Evolutionary conservation across 768 basidiomycete genomes (phyloP), one percentile per base, ranked within the genome.

Genomic region (Saitozyma podzolica): DNA sequence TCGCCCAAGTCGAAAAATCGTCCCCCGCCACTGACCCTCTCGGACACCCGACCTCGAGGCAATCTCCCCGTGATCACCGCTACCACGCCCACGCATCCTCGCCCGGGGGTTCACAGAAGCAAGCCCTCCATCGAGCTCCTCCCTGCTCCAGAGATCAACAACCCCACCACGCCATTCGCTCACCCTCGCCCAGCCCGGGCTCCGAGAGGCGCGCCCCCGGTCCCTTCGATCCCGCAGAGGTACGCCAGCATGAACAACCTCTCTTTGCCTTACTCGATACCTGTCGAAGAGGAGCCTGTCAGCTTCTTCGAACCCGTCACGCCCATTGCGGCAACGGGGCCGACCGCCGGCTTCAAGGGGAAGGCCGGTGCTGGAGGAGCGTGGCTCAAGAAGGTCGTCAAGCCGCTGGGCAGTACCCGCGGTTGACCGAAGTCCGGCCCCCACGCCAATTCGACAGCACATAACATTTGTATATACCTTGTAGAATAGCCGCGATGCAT

Each of bases 331-430:
- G 20, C 58, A n/a, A 19, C 51, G 40, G 42, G 50, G 29, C 20
- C 14, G 16, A 47, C 45, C 29, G 29, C 29, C 29, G 47, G 37
- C 6, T 16, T 37, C 14, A 47, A 45, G 37, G 37, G 14, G 11
- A 47, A 13, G 59, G 54, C 40, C 17, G 41, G 19, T n/a, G 54
- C 19, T 29, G 42, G 59, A 13, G 57, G 56, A n/a, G 58, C 41
- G n/a, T 74, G 72, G 72, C 62, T 74, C 29, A 70, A 67, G 59
- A 65, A 62, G 50, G 69, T 74, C 7, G 69, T 68, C 13, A 64
- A 47, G 49, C 5, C 55, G 41, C 40, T 47, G 2, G 45, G 45
- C 45, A 47, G 45, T 11, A 47, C 13, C 6, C 13, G 45, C 11
- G 13, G 45, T 13, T 13, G 45, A 13, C 45, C 45, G 6, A 47